phyloP scores from a whole-genome alignment of 2,329 filamentous ascomycete genomes.

The Balansia obtecta region DNA sequence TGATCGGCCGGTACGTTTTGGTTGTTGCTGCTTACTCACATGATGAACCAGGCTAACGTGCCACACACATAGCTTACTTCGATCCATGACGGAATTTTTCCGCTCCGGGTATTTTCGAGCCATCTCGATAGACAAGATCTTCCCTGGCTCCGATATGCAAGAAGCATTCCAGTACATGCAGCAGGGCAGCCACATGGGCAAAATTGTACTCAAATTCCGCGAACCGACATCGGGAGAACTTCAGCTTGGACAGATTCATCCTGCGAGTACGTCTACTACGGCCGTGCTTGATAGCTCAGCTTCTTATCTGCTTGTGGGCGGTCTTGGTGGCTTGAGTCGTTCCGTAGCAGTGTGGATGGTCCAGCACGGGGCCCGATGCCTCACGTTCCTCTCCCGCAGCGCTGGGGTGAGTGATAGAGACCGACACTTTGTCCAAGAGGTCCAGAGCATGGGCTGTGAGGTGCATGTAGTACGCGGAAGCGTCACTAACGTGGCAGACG shows the following conservation, averaged over 20 bases:
- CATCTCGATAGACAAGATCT: constrained; percentile 4
- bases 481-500: constrained; percentile 5
- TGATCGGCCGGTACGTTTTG: background rate
- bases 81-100: too few species aligned
- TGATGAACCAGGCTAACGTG: too few species aligned
- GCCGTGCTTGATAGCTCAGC: constrained; percentile 4
- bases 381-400: constrained; percentile 13
- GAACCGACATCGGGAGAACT: background rate
- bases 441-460: constrained; percentile 9
- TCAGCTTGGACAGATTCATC: too few species aligned
- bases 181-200: constrained; percentile 11
- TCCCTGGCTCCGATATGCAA: constrained; percentile 6
- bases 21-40: background rate
- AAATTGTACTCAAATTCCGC: constrained; percentile 6
- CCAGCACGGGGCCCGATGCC: constrained; percentile 14
- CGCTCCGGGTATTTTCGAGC: too few species aligned
- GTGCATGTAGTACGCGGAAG: constrained; percentile 11
- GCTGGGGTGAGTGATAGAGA: constrained; percentile 2
- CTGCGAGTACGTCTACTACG: background rate
- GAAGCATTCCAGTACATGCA: constrained; percentile 12
- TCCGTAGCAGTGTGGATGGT: constrained; percentile 9
- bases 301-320: constrained; percentile 12
- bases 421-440: constrained; percentile 9
- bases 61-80: too few species aligned
- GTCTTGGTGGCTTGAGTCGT: constrained; percentile 11